Conservation (phyloP, 2,329 filamentous ascomycete genomes). For the Phaeomoniella chlamydospora region DNA sequence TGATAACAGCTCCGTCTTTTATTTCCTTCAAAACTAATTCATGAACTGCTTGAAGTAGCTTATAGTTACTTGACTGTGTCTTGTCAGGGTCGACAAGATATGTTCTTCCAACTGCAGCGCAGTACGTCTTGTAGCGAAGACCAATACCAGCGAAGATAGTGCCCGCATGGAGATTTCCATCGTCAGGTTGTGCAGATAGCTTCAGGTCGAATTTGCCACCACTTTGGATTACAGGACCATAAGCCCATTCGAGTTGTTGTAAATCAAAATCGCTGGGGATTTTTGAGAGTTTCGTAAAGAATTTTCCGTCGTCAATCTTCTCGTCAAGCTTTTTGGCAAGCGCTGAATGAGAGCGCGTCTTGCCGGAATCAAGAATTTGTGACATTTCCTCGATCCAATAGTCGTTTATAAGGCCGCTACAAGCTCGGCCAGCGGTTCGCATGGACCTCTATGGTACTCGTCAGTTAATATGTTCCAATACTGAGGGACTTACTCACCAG, state of each 20-base stretch:
- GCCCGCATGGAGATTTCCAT: constrained; percentile 64
- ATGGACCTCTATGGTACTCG: constrained; percentile 54
- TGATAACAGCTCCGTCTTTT: constrained; percentile 69
- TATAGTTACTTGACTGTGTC: constrained; percentile 87
- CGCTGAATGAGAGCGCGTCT: constrained; percentile 83
- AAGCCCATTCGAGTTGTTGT: constrained; percentile 82
- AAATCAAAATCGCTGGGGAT: constrained; percentile 78
- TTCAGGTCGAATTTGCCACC: constrained; percentile 90
- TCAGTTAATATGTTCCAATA: constrained; percentile 2
- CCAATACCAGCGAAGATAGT: constrained; percentile 89
- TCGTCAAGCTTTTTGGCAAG: constrained; percentile 77
- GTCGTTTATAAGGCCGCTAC: constrained; percentile 84
- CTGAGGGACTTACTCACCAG: constrained; percentile 35
- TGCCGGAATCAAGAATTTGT: constrained; percentile 84
- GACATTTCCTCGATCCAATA: constrained; percentile 99
- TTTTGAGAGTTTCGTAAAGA: constrained; percentile 74
- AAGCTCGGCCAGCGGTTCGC: constrained; percentile 85
- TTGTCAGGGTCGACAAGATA: constrained; percentile 97
- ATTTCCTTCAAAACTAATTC: constrained; percentile 83
- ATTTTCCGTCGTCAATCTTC: constrained; percentile 87
- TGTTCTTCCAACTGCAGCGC: constrained; percentile 79
- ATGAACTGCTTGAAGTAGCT: constrained; percentile 70
- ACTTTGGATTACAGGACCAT: constrained; percentile 83
- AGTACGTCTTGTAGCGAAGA: constrained; percentile 90
- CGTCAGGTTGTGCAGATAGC: constrained; percentile 60